phyloP scores from a whole-genome alignment of 1,284 basidiomycete genomes.

The Tilletia indica region DNA sequence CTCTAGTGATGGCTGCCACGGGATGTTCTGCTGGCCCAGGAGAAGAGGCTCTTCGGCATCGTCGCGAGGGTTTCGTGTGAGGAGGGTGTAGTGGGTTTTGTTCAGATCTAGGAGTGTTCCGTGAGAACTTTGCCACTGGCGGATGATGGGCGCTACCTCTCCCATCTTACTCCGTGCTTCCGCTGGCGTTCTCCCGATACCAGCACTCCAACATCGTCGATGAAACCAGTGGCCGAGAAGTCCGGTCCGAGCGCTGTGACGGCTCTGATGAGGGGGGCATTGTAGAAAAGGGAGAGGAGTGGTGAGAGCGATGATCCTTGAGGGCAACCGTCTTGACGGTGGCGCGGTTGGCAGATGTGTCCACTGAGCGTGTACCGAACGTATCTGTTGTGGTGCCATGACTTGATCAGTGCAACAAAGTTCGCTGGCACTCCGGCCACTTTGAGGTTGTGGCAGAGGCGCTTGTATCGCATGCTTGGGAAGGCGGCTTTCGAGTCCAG shows the following conservation, averaged over 20 bases:
- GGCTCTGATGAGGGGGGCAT: neutral
- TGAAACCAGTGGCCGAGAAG: neutral
- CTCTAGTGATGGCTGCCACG: neutral
- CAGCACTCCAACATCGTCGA: neutral
- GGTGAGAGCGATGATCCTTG: neutral
- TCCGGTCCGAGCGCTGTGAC: neutral
- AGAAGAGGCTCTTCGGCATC: neutral
- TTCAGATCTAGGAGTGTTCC: neutral
- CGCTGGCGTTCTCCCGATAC: neutral
- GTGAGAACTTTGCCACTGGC: neutral
- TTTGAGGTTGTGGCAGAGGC: neutral
- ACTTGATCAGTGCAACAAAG: neutral
- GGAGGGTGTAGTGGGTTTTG: neutral
- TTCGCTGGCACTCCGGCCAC: neutral
- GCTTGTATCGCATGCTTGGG: neutral
- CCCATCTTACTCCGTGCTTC: neutral
- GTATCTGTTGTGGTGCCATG: neutral
- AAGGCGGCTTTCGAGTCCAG: conserved; percentile 1
- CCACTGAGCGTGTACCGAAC: neutral
- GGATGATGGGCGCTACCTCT: neutral
- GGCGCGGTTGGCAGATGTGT: neutral
- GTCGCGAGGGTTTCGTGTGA: neutral
- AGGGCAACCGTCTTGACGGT: neutral
- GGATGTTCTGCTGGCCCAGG: neutral
- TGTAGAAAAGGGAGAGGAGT: neutral